Conservation (phyloP, 208 protist genomes). For the Tritrichomonas musculus region DNA sequence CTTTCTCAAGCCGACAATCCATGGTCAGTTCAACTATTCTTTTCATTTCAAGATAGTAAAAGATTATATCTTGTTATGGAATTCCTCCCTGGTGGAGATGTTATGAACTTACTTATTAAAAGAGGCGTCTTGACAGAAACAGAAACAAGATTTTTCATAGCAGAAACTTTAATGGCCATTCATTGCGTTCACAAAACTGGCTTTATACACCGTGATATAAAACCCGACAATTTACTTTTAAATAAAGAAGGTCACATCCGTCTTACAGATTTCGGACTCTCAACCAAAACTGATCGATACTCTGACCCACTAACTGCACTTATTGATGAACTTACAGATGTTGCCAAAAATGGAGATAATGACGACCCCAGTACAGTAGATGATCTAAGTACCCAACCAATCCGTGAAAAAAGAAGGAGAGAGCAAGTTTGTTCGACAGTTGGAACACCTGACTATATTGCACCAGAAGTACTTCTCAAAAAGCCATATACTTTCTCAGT, state of each 20-base stretch:
- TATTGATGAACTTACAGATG: slow-evolving; percentile 23
- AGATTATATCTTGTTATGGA: slow-evolving; percentile 68
- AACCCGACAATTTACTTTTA: slow-evolving; percentile 46
- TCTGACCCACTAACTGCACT: neutral
- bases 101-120: slow-evolving; percentile 62
- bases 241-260: slow-evolving; percentile 47
- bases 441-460: slow-evolving; percentile 66
- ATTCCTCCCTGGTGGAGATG: slow-evolving; percentile 63
- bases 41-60: slow-evolving; percentile 59
- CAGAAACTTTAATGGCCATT: slow-evolving; percentile 57
- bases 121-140: slow-evolving; percentile 57
- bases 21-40: slow-evolving; percentile 61
- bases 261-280: slow-evolving; percentile 52
- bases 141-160: slow-evolving; percentile 61
- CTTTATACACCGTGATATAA: slow-evolving; percentile 59
- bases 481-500: slow-evolving; percentile 59
- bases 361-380: no score
- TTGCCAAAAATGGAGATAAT: no score
- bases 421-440: slow-evolving; percentile 52
- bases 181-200: slow-evolving; percentile 54
- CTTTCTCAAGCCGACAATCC: slow-evolving; percentile 46
- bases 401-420: no score
- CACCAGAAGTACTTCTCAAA: slow-evolving; percentile 59
- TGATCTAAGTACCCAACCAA: no score
- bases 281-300: neutral